Evolutionary conservation across 2,329 filamentous ascomycete species (phyloP), one percentile per base, ranked within the genome.

Genomic region (Colletotrichum noveboracense): DNA sequence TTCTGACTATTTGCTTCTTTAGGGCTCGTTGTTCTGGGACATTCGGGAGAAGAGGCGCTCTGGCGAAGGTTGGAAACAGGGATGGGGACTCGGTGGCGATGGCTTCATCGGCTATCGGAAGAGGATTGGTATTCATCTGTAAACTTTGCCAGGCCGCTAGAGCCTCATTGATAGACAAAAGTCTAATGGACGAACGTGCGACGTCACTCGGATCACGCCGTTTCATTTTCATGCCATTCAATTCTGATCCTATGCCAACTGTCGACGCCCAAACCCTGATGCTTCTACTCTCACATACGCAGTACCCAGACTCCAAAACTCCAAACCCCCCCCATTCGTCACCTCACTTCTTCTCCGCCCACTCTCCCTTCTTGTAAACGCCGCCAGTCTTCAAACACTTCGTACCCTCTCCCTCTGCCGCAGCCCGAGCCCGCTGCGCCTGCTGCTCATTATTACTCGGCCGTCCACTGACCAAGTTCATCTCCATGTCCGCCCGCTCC

Each of bases 21-120:
- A 28, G 26, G 26, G 26, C 7, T 75, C 73, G 1, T 43, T 75
- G 7, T 73, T 75, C 6, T 75, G 84, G 72, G 78, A 80, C 58
- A 77, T 75, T 21, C 64, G 73, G 1, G 64, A 75, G 14, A 72
- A 60, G 7, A 32, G 65, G 5, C 56, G 26, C 2, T 68, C 62
- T 4, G 73, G 69, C 16, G 30, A 69, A 43, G 64, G 70, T 3
- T 75, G 73, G 73, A 43, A 69, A 3, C 69, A 75, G 24, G 73
- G 73, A 9, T 75, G 68, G 68, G 61, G 68, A 18, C 36, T 71
- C 4, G 72, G 71, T 10, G 67, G 67, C 4, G 67, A 74, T 58
- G 36, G 67, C 4, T 74, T 74, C 4, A 24, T 61, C 2, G 71
- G 71, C 7, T 28, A 24, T 36, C 62, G 26, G 12, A 10, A n/a